These are phyloP conservation scores for Reutealis trisperma DNA, from an alignment of 345 rosid genomes.

Conservation along the genomic window DNA sequence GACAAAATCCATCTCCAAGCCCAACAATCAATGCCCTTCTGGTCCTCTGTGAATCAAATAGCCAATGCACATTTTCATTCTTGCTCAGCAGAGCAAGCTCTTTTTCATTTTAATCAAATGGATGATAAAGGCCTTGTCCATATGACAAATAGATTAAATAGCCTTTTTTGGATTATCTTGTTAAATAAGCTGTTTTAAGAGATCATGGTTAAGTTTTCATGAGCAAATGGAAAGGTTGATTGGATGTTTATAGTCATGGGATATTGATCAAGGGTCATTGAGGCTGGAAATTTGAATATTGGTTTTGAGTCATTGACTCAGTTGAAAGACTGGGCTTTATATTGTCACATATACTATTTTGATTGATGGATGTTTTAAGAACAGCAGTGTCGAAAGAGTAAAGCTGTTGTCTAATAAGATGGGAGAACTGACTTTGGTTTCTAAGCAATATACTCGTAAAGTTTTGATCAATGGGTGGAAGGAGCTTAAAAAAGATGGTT, in stretches of 20 bases:
- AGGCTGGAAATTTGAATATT: constrained; percentile 48
- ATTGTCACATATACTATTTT: constrained; percentile 70
- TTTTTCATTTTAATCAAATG: constrained; percentile 52
- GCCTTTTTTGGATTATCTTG: constrained; percentile 45
- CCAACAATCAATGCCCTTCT: constrained; percentile 19
- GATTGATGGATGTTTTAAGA: constrained; percentile 85
- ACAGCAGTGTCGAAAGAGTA: constrained; percentile 53
- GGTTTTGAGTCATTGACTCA: constrained; percentile 47
- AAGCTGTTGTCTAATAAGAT: constrained; percentile 51
- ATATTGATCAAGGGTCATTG: constrained; percentile 72
- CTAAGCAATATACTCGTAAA: constrained; percentile 68
- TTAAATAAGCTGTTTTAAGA: constrained; percentile 39
- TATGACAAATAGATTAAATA: constrained; percentile 47
- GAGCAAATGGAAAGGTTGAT: constrained; percentile 34
- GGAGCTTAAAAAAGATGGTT: constrained; percentile 59
- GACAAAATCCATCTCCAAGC: constrained; percentile 24
- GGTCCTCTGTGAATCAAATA: constrained; percentile 47
- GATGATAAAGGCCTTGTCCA: constrained; percentile 43
- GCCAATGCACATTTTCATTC: constrained; percentile 51
- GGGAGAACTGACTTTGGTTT: constrained; percentile 55
- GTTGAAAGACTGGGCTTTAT: constrained; percentile 52
- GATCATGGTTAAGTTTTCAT: constrained; percentile 48
- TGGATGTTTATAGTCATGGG: constrained; percentile 68
- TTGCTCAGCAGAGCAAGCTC: constrained; percentile 41
- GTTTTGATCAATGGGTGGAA: constrained; percentile 69